phyloP scores from a whole-genome alignment of 257 asterid species.

The Nicotiana obtusifolia region DNA sequence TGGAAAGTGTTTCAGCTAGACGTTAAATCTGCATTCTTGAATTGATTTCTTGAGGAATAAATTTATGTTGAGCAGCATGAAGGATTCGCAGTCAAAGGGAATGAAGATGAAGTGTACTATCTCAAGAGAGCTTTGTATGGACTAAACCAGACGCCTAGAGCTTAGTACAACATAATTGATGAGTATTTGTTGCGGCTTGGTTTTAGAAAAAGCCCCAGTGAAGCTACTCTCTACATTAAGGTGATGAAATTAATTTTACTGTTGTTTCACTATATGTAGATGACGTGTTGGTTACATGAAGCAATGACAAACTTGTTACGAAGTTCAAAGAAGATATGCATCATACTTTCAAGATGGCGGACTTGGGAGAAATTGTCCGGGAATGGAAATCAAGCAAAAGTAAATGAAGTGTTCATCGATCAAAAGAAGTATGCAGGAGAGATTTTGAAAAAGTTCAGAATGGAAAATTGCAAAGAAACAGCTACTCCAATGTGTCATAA shows the following conservation, averaged over 20 bases:
- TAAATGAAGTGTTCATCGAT: background rate
- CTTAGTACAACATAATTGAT: too few species aligned
- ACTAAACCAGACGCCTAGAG: too few species aligned
- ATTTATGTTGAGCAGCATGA: background rate
- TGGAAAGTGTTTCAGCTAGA: background rate
- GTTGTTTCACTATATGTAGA: background rate
- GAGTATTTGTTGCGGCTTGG: too few species aligned
- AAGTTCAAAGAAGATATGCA: background rate
- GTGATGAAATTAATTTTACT: too few species aligned
- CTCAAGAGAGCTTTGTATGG: too few species aligned
- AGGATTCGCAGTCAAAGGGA: too few species aligned
- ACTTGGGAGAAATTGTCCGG: background rate
- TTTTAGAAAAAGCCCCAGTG: too few species aligned
- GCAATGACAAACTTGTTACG: background rate
- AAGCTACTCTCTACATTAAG: too few species aligned
- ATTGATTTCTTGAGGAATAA: background rate
- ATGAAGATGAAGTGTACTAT: too few species aligned
- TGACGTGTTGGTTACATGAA: background rate
- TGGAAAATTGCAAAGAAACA: background rate
- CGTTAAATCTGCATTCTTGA: background rate
- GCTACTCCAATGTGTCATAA: background rate
- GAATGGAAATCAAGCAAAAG: background rate
- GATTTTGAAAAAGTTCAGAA: background rate
- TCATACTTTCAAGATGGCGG: background rate
- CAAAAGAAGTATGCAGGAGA: background rate